Base-by-base conservation (phyloP, 2,329 filamentous ascomycete species). In the Penicillium sp. region DNA sequence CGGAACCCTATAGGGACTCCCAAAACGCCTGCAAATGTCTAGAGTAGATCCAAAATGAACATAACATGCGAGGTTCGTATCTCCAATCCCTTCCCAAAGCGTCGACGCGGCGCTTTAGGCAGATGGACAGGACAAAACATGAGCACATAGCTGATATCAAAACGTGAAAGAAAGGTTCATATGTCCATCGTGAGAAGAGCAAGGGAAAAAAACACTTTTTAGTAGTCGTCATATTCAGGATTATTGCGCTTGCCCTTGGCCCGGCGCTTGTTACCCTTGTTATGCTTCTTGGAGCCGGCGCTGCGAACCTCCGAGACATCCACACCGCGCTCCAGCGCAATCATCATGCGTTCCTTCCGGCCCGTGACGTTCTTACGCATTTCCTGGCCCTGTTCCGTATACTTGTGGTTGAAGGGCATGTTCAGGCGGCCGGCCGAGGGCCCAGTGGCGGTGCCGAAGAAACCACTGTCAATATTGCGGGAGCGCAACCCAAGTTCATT, bases 351-450 rank as follows among this genome's bases (percentile, higher is more conserved):
- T 44, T 90, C 83, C 73, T 99, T 99, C 54, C 94, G 82, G 0
- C 92, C 92, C 15, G 84, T 90, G 40, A 97, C 75, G 56, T 88
- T 79, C 76, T 90, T 95, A 13, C 80, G 79, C 74, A 90, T 95
- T 23, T 80, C 74, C 54, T 76, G 73, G 4, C 91, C 91, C 67
- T 96, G 91, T 73, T 94, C 83, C 3, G 86, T 86, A 74, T 97
- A 95, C 75, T 94, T 89, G 76, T 94, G 84, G 72, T 87, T 93
- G 77, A 97, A 97, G 0, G 94, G 92, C 79, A 86, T 86, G 49
- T 77, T 86, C 30, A 95, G 59, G 64, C 89, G 88, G 2, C 85
- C 89, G 1, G 80, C 82, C 37, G 78, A 82, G 9, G 82, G 79
- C 23, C 63, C 53, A 49, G 83, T 80, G 2, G 80, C 82, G 2